phyloP scores from a whole-genome alignment of 352 stramenopile species.

The Phytophthora kernoviae region DNA sequence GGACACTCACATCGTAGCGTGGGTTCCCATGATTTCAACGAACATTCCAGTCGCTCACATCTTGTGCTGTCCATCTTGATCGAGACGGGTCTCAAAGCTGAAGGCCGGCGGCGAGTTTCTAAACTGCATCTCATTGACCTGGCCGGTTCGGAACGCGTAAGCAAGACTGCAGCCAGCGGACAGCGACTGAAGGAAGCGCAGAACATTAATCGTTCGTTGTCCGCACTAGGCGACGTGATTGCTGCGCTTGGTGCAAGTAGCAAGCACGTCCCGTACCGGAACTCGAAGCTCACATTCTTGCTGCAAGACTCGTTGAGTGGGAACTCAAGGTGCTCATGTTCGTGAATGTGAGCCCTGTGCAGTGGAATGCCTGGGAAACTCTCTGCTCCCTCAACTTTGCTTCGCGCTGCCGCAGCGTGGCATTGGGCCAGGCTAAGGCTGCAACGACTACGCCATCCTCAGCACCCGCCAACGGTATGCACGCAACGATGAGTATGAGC shows the following conservation, averaged over 20 bases:
- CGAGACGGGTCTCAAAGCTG: constrained; percentile 51
- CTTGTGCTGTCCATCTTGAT: constrained; percentile 90
- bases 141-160: constrained; percentile 86
- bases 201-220: constrained; percentile 96
- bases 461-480: constrained; percentile 29
- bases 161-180: constrained; percentile 91
- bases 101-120: constrained; percentile 46
- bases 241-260: constrained; percentile 81
- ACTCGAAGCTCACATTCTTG: constrained; percentile 95
- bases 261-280: constrained; percentile 96
- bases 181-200: constrained; percentile 95
- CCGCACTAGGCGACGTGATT: constrained; percentile 95
- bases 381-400: constrained; percentile 93
- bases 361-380: constrained; percentile 89
- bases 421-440: constrained; percentile 85
- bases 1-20: constrained; percentile 89
- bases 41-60: constrained; percentile 92
- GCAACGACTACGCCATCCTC: constrained; percentile 13
- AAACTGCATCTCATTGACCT: constrained; percentile 92
- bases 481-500: constrained; percentile 39
- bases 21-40: constrained; percentile 92
- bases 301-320: constrained; percentile 84
- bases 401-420: constrained; percentile 84
- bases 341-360: constrained; percentile 88
- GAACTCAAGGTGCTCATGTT: constrained; percentile 88